Evolutionary conservation across 2,329 filamentous ascomycete genomes (phyloP), one percentile per base, ranked within the genome.

Genomic region (Dothiorella sarmentorum): DNA sequence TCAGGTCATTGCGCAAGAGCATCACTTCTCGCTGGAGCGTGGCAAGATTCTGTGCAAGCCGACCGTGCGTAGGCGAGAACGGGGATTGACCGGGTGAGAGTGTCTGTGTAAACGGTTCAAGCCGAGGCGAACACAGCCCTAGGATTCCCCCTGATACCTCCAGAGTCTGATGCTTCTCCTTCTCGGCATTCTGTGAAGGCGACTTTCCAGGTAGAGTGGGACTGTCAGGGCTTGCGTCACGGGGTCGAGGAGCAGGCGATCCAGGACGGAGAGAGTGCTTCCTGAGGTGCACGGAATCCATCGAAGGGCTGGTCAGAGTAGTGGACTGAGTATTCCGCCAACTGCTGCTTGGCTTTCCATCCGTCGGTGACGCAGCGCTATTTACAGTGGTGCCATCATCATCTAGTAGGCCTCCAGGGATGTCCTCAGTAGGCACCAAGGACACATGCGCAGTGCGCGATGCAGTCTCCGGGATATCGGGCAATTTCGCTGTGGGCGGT

Each of bases 1-100:
- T 89, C 42, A 94, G 78, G 65, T 94, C 89, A 62, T 92, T 94
- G 43, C 87, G 85, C 10, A 94, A 73, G 2, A 92, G 75, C 56
- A 91, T 82, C n/a, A 91, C 82, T 65, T 91, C 87, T 40, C 87
- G 82, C 63, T 90, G 85, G 3, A 94, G 75, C 80, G 71, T 69
- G 6, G 71, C 68, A 64, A 74, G 69, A 51, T 67, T 73, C 31
- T 72, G 68, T n/a, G 63, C 68, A 6, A 71, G 67, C 38, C 69
- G 69, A 7, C 70, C 69, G 31, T 69, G 66, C 3, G 66, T 63
- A n/a, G 67, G 66, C 0, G 70, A 67, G 10, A 60, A 64, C 3
- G 67, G 62, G 18, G 38, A 26, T 18, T 61, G 62, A 42, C 42
- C 58, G 13, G 26, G 62, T 55, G 42, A 67, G 55, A 52, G 55